Base-by-base conservation (phyloP, 805 yeast genomes). In the Brettanomyces naardenensis region DNA sequence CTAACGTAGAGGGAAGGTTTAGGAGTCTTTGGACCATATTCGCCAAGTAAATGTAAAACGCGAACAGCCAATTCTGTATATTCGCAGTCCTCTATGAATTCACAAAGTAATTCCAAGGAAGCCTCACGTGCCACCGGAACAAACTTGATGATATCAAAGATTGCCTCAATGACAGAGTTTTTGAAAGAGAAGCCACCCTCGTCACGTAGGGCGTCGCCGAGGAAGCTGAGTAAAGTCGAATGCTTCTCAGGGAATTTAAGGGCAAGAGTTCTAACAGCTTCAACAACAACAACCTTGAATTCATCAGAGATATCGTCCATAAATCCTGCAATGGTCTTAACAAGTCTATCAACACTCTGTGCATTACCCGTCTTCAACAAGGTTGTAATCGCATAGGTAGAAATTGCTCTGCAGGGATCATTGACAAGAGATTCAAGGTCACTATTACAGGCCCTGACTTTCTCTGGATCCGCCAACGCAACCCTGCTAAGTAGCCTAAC, bases 51-150 rank as follows among this genome's bases (percentile, higher is more conserved):
- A 62, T 89, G 95, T 60, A 92, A 71, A 41, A 92, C 80, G 56
- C 97, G 77, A n/a, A 89, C 95, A 20, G 94, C 77, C 44, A 92
- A 76, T 62, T 88, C 96, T 22, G 95, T 84, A 65, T 73, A 90
- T 65, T 92, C 98, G 66, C 97, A 92, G 68, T 92, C 98, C 64
- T 92, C 98, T 52, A 92, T 92, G 56, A 88, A 89, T 62, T 92
- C 98, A 70, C 97, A 88, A 51, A 92, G 71, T 59, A 81, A 81
- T 64, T 84, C 87, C 53, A 92, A 68, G 18, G 95, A 95, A 35
- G 74, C 61, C 49, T 84, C 92, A 53, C 85, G 76, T 11, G 94
- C 86, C 45, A 70, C 78, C 17, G 95, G 95, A 43, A 87, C 79
- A 54, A 81, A 87, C 48, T 82, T 80, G 50, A 92, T 85, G 61